Conservation (phyloP, 257 asterid species). For the Forsythia viridissima region DNA sequence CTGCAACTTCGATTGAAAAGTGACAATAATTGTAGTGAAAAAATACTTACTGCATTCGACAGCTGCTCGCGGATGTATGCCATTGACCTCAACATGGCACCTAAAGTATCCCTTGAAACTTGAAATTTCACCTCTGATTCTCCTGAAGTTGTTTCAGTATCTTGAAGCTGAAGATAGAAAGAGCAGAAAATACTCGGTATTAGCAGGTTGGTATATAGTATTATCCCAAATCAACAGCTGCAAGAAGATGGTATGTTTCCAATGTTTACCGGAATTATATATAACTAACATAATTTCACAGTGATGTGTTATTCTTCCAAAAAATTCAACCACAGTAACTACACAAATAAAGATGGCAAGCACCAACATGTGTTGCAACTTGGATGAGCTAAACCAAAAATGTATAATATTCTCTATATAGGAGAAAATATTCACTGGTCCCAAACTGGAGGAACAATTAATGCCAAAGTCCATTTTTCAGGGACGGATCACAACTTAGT, state of each 20-base stretch:
- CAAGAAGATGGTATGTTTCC: neutral
- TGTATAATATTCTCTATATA: neutral
- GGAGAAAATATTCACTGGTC: neutral
- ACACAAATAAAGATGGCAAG: slow-evolving; percentile 16
- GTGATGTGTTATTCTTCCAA: neutral
- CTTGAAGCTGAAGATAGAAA: slow-evolving; percentile 76
- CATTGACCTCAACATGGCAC: slow-evolving; percentile 86
- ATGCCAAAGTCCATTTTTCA: neutral
- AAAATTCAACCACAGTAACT: slow-evolving; percentile 3
- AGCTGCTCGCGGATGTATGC: slow-evolving; percentile 86
- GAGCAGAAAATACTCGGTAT: neutral
- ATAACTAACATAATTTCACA: slow-evolving; percentile 9
- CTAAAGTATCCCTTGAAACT: slow-evolving; percentile 73
- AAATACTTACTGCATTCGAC: slow-evolving; percentile 51
- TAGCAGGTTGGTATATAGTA: slow-evolving; percentile 8
- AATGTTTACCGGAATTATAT: slow-evolving; percentile 15
- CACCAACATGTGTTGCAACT: slow-evolving; percentile 13
- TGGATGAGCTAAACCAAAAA: slow-evolving; percentile 4
- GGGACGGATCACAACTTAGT: neutral
- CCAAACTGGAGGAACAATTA: neutral
- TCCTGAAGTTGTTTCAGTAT: slow-evolving; percentile 61
- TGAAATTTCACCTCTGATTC: slow-evolving; percentile 84
- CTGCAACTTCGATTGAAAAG: slow-evolving; percentile 3
- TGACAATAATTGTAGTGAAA: slow-evolving; percentile 2
- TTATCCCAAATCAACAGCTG: slow-evolving; percentile 9